Conservation (phyloP, 805 yeast genomes). For the Metschnikowia orientalis region DNA sequence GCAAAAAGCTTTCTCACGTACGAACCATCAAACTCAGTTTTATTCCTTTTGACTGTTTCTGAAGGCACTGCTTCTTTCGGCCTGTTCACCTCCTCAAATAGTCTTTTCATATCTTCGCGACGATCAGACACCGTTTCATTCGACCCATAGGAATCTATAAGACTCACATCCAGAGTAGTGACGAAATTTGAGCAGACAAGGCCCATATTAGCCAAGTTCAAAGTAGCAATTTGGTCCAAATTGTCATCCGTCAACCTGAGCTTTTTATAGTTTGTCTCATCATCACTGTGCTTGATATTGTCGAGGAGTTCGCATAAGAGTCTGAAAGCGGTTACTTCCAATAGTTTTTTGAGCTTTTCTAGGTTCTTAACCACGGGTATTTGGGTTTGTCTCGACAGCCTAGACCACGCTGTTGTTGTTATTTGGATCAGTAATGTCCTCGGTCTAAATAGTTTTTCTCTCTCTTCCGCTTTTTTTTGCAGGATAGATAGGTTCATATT, state of each 20-base stretch:
- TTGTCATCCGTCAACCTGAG: slow-evolving; percentile 18
- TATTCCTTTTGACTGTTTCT: slow-evolving; percentile 6
- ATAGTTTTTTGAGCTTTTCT: slow-evolving; percentile 24
- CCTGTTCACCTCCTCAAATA: slow-evolving; percentile 15
- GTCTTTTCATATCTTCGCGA: slow-evolving; percentile 7
- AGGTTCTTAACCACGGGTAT: slow-evolving; percentile 34
- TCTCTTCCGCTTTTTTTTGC: slow-evolving; percentile 21
- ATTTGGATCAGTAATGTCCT: slow-evolving; percentile 46
- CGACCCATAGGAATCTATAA: slow-evolving; percentile 30
- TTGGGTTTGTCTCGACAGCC: slow-evolving; percentile 41
- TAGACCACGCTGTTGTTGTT: slow-evolving; percentile 19
- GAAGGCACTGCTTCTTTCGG: not conserved
- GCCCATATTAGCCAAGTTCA: slow-evolving; percentile 48
- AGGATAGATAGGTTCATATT: slow-evolving; percentile 26
- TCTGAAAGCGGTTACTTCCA: slow-evolving; percentile 29
- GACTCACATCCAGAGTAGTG: slow-evolving; percentile 30
- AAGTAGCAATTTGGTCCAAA: slow-evolving; percentile 21
- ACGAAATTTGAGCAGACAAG: slow-evolving; percentile 54
- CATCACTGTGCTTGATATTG: slow-evolving; percentile 15
- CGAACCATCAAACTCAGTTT: slow-evolving; percentile 8
- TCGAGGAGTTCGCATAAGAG: slow-evolving; percentile 40
- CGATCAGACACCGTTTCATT: not conserved
- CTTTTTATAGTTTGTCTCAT: slow-evolving; percentile 21
- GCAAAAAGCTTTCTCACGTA: slow-evolving; percentile 18
- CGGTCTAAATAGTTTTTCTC: slow-evolving; percentile 43